These are phyloP conservation scores for Trichosporon asahii DNA, from an alignment of 1,284 basidiomycete species.

Conservation along the genomic window DNA sequence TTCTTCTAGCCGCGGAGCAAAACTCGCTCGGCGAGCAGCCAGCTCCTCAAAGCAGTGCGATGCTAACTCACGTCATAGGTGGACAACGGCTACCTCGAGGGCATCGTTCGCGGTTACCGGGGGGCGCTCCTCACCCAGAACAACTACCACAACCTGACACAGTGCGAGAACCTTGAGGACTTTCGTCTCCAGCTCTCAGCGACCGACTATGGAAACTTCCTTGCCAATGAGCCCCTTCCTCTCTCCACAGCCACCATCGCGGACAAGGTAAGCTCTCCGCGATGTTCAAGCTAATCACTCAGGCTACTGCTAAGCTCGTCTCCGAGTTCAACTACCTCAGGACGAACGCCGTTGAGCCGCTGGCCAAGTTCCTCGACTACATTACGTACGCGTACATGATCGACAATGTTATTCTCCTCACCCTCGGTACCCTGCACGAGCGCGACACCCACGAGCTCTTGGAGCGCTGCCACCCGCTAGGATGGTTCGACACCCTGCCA, in stretches of 20 bases:
- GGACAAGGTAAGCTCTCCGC: conserved; percentile 59
- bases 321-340: conserved; percentile 95
- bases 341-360: conserved; percentile 83
- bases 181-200: conserved; percentile 88
- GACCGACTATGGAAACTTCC: conserved; percentile 98
- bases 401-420: conserved; percentile 96
- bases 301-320: conserved; percentile 86
- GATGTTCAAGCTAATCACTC: conserved; percentile 9
- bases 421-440: conserved; percentile 95
- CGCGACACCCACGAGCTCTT: conserved; percentile 95
- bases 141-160: conserved; percentile 90
- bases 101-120: conserved; percentile 91
- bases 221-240: conserved; percentile 94
- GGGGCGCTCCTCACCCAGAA: conserved; percentile 80
- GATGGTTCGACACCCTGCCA: conserved; percentile 97
- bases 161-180: conserved; percentile 97
- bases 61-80: conserved; percentile 57
- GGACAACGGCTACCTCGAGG: conserved; percentile 80
- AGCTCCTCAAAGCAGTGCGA: not conserved
- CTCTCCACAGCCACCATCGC: conserved; percentile 92
- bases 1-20: not conserved
- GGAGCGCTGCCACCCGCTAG: conserved; percentile 94
- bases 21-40: conserved; percentile 14
- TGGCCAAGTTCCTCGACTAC: conserved; percentile 94
- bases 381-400: conserved; percentile 99